phyloP scores from a whole-genome alignment of 2,329 filamentous ascomycete genomes.

The Trichoderma sp. region DNA sequence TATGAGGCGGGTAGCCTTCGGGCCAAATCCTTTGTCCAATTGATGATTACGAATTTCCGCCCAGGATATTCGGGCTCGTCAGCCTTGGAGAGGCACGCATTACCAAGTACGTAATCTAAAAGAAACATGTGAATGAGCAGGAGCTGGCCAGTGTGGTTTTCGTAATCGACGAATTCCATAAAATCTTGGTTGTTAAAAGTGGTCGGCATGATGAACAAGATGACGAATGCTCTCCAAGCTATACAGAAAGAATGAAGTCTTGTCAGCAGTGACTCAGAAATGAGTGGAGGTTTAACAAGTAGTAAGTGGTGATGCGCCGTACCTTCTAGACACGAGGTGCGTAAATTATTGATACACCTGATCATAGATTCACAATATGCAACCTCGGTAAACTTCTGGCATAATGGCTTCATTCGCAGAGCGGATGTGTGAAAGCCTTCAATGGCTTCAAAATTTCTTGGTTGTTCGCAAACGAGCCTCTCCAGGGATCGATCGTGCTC shows the following conservation, averaged over 20 bases:
- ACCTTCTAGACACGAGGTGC: constrained; percentile 24
- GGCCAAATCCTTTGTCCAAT: constrained; percentile 26
- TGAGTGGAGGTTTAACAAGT: background rate
- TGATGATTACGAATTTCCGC: constrained; percentile 27
- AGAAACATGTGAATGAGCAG: constrained; percentile 38
- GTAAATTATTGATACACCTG: constrained; percentile 18
- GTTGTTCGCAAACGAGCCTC: constrained; percentile 24
- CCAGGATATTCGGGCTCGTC: constrained; percentile 25
- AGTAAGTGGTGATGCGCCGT: background rate
- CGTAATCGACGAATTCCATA: constrained; percentile 29
- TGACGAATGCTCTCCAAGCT: constrained; percentile 27
- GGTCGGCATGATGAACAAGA: constrained; percentile 25
- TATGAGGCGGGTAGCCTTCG: constrained; percentile 23
- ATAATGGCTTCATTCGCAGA: constrained; percentile 21
- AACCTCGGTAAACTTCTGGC: constrained; percentile 22
- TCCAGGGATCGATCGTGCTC: constrained; percentile 28
- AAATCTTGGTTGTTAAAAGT: constrained; percentile 32
- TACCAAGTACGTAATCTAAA: constrained; percentile 29
- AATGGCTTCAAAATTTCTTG: constrained; percentile 23
- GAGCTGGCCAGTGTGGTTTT: constrained; percentile 33
- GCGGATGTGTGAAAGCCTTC: constrained; percentile 24
- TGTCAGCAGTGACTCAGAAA: background rate
- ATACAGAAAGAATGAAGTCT: background rate
- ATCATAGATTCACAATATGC: constrained; percentile 23
- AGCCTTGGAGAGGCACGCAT: constrained; percentile 22